These are phyloP conservation scores for Coemansia erecta DNA, from an alignment of 192 early-diverging fungal species.

Conservation along the genomic window DNA sequence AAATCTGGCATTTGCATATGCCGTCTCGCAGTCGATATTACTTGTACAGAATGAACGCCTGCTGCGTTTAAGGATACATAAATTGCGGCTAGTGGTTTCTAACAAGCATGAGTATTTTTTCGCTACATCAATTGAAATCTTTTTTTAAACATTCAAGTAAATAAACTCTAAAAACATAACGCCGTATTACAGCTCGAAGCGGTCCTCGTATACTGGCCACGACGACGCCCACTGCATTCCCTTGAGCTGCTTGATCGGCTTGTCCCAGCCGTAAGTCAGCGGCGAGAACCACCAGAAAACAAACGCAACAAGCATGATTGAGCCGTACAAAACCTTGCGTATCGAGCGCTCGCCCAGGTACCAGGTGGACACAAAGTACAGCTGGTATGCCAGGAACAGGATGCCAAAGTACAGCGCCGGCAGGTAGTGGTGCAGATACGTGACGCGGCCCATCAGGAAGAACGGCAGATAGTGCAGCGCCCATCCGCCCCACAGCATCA, in stretches of 20 bases:
- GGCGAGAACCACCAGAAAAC: conserved; percentile 53
- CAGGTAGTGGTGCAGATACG: conserved; percentile 75
- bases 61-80: no score
- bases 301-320: not conserved
- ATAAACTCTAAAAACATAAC: no score
- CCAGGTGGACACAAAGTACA: conserved; percentile 56
- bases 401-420: conserved; percentile 74
- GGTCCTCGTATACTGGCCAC: conserved; percentile 41
- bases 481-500: conserved; percentile 66
- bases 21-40: no score
- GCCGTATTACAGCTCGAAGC: conserved; percentile 18
- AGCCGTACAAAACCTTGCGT: conserved; percentile 11
- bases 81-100: no score
- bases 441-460: conserved; percentile 76
- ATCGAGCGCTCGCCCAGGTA: conserved; percentile 14
- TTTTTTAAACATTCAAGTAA: no score
- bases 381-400: conserved; percentile 56
- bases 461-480: conserved; percentile 73
- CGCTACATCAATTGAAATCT: no score
- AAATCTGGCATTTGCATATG: no score
- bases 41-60: no score
- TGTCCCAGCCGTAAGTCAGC: conserved; percentile 48
- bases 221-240: conserved; percentile 44
- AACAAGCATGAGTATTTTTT: no score
- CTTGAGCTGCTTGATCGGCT: conserved; percentile 28